phyloP scores from a whole-genome alignment of 495 filamentous ascomycete genomes.

The Bombardia bombarda region DNA sequence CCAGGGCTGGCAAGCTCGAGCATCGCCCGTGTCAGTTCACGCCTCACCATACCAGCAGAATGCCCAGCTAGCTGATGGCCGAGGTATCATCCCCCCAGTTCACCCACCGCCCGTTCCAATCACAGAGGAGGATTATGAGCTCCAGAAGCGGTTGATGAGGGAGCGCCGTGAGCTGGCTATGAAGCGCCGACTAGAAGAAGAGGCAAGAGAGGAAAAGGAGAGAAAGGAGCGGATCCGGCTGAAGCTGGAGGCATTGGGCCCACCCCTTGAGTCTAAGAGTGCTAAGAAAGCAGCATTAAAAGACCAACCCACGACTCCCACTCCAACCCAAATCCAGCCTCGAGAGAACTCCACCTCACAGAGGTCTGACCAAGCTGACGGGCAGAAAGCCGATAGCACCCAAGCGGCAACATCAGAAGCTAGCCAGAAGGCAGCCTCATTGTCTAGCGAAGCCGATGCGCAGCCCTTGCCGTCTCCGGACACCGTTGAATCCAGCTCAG shows the following conservation, averaged over 20 bases:
- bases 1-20: slow-evolving; percentile 41
- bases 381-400: slow-evolving; percentile 2
- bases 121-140: slow-evolving; percentile 51
- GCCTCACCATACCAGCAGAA: slow-evolving; percentile 36
- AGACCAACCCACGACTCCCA: too few species aligned
- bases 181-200: slow-evolving; percentile 71
- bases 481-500: slow-evolving; percentile 6
- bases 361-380: slow-evolving; percentile 6
- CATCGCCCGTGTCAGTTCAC: slow-evolving; percentile 39
- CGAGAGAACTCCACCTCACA: slow-evolving; percentile 23
- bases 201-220: slow-evolving; percentile 71
- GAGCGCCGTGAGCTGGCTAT: slow-evolving; percentile 69
- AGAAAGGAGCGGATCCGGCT: slow-evolving; percentile 72
- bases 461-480: slow-evolving; percentile 9
- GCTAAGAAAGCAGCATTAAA: slow-evolving; percentile 41
- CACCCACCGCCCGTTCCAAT: slow-evolving; percentile 24
- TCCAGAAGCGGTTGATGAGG: slow-evolving; percentile 80
- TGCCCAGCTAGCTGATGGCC: slow-evolving; percentile 23
- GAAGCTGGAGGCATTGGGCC: slow-evolving; percentile 73
- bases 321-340: slow-evolving; percentile 29
- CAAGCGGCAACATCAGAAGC: slow-evolving; percentile 4
- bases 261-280: slow-evolving; percentile 54
- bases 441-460: slow-evolving; percentile 6
- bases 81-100: slow-evolving; percentile 19
- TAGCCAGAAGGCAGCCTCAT: slow-evolving; percentile 6